phyloP scores from a whole-genome alignment of 768 basidiomycete species.

The Psilocybe cyanescens region DNA sequence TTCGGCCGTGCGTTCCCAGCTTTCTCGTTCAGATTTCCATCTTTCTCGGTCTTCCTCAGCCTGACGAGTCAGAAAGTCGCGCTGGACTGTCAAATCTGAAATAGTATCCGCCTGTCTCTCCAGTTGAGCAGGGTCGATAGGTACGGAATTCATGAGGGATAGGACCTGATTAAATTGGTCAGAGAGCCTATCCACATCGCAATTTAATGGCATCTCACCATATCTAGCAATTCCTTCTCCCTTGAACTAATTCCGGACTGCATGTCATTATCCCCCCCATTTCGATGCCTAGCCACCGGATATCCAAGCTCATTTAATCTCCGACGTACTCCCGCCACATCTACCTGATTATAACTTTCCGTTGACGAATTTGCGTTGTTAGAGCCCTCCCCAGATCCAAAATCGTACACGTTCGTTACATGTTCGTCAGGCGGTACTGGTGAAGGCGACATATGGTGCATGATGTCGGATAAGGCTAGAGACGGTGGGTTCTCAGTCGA shows the following conservation, averaged over 20 bases:
- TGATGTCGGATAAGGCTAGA: slow-evolving; percentile 58
- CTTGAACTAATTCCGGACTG: slow-evolving; percentile 28
- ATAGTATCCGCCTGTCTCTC: slow-evolving; percentile 67
- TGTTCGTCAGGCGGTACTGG: slow-evolving; percentile 39
- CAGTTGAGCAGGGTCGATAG: slow-evolving; percentile 47
- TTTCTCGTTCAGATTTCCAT: slow-evolving; percentile 65
- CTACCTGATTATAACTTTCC: slow-evolving; percentile 45
- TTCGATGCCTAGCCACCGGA: slow-evolving; percentile 23
- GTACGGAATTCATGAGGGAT: slow-evolving; percentile 44
- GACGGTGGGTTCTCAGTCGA: slow-evolving; percentile 29
- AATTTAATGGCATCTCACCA: slow-evolving; percentile 43
- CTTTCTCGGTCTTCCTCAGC: slow-evolving; percentile 60
- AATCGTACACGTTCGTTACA: slow-evolving; percentile 13
- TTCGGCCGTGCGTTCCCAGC: slow-evolving; percentile 71
- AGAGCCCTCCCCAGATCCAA: slow-evolving; percentile 22
- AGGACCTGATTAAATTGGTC: slow-evolving; percentile 42
- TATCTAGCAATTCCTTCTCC: slow-evolving; percentile 58
- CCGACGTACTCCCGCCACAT: slow-evolving; percentile 52
- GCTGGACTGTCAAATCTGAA: slow-evolving; percentile 54
- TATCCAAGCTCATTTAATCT: slow-evolving; percentile 49
- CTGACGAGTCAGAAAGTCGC: slow-evolving; percentile 57
- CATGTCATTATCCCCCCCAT: slow-evolving; percentile 5
- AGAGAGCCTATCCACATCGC: background rate
- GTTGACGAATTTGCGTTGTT: slow-evolving; percentile 23
- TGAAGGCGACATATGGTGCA: slow-evolving; percentile 56